Percentiles rank a stretch among this genome's conserved stretches.
Evolutionary conservation across 2,329 filamentous ascomycete species (phyloP).

Genomic region (Furcasterigmium furcatum): DNA sequence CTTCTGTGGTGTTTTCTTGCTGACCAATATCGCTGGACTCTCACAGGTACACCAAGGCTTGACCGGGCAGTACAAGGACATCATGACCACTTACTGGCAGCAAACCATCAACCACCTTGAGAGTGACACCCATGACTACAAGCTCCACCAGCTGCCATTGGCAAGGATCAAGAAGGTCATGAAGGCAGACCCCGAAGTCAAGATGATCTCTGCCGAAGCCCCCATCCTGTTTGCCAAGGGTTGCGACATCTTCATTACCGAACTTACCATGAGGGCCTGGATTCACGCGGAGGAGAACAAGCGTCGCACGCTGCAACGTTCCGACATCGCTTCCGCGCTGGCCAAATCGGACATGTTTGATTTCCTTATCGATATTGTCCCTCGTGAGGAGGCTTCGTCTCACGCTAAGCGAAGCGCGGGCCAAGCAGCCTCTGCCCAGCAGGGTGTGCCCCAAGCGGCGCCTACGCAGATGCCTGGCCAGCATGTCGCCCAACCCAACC

Average conservation of each 20-base stretch:
- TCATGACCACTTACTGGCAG: slow-evolving; percentile 98
- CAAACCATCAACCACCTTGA: slow-evolving; percentile 96
- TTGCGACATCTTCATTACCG: slow-evolving; percentile 98
- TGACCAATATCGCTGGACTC: background rate
- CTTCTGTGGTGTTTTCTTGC: background rate
- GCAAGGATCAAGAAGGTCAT: slow-evolving; percentile 99
- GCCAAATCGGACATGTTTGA: slow-evolving; percentile 99
- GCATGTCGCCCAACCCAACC: slow-evolving; percentile 54
- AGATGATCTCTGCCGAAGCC: slow-evolving; percentile 99
- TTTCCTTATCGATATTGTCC: slow-evolving; percentile 98
- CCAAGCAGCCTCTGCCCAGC: slow-evolving; percentile 38
- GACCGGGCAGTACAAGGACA: slow-evolving; percentile 89
- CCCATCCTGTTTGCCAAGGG: slow-evolving; percentile 98
- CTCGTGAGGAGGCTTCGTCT: slow-evolving; percentile 84
- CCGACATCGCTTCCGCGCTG: slow-evolving; percentile 92
- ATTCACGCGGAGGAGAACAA: slow-evolving; percentile 99
- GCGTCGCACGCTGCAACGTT: slow-evolving; percentile 88
- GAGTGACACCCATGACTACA: slow-evolving; percentile 95
- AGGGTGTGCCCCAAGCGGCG: slow-evolving; percentile 21
- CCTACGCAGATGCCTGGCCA: slow-evolving; percentile 49
- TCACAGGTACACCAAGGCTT: slow-evolving; percentile 89
- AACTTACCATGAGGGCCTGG: slow-evolving; percentile 98
- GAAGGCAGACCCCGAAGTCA: slow-evolving; percentile 98
- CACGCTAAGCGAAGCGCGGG: slow-evolving; percentile 74
- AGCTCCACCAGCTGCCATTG: slow-evolving; percentile 91